These are phyloP conservation scores for Aspergillus udagawae DNA, from an alignment of 2,329 filamentous ascomycete genomes.

Conservation along the genomic window DNA sequence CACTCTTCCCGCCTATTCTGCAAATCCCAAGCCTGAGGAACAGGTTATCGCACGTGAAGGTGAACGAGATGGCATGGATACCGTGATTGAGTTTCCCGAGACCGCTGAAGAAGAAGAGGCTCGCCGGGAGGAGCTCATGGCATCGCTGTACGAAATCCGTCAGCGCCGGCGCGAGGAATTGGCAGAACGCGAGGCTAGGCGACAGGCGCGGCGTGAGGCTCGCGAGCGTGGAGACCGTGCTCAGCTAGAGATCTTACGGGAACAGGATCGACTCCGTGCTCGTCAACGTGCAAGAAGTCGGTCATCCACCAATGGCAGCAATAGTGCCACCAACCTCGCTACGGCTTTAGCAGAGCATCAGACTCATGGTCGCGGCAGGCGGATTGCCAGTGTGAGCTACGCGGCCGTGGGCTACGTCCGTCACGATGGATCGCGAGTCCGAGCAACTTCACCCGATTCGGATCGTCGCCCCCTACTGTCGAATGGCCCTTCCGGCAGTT, in stretches of 20 bases:
- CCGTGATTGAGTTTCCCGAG: conserved; percentile 80
- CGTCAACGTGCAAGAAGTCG: conserved; percentile 43
- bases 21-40: conserved; percentile 68
- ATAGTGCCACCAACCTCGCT: conserved; percentile 30
- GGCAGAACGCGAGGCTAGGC: conserved; percentile 72
- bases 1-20: conserved; percentile 82
- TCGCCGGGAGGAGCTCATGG: conserved; percentile 85
- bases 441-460: conserved; percentile 45
- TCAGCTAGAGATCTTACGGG: conserved; percentile 61
- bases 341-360: conserved; percentile 41
- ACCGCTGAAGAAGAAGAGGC: conserved; percentile 73
- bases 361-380: conserved; percentile 40
- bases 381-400: conserved; percentile 47
- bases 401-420: conserved; percentile 46
- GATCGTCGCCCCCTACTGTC: conserved; percentile 45
- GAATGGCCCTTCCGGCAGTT: conserved; percentile 33
- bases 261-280: conserved; percentile 52
- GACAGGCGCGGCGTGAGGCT: conserved; percentile 66
- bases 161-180: conserved; percentile 70
- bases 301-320: conserved; percentile 29
- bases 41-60: conserved; percentile 83
- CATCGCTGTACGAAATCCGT: conserved; percentile 84
- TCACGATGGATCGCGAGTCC: conserved; percentile 47
- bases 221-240: conserved; percentile 65
- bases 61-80: conserved; percentile 85